These are phyloP conservation scores for Pythium vanterpoolii DNA, from an alignment of 352 stramenopile species.

Conservation along the genomic window DNA sequence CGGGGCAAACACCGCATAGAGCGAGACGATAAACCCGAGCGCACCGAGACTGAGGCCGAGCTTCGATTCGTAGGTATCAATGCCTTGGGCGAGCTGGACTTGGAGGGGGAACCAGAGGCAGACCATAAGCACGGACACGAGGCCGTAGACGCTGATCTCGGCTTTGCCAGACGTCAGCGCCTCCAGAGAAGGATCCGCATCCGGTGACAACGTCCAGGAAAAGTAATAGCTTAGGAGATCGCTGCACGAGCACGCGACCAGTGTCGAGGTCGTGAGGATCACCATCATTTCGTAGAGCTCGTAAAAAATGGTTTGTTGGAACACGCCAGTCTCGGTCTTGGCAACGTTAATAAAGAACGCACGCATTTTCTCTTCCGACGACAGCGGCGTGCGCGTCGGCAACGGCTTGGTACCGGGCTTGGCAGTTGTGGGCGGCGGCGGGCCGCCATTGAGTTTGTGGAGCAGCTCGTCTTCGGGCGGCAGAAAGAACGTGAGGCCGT, in stretches of 20 bases:
- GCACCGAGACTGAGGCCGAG: constrained; percentile 52
- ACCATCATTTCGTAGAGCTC: constrained; percentile 84
- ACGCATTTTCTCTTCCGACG: constrained; percentile 61
- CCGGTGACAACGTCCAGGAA: constrained; percentile 5
- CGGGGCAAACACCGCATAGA: constrained; percentile 61
- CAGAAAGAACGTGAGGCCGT: constrained; percentile 71
- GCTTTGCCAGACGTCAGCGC: constrained; percentile 16
- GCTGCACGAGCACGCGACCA: constrained; percentile 41
- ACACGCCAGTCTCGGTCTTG: constrained; percentile 59
- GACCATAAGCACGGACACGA: constrained; percentile 60
- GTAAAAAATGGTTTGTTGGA: constrained; percentile 76
- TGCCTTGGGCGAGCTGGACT: constrained; percentile 63
- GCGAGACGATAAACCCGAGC: constrained; percentile 51
- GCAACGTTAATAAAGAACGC: constrained; percentile 68
- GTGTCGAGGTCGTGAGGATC: constrained; percentile 55
- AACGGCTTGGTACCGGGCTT: constrained; percentile 17
- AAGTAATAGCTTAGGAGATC: constrained; percentile 37
- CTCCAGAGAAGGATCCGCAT: background rate
- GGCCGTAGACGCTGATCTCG: constrained; percentile 65
- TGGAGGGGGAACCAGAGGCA: constrained; percentile 74
- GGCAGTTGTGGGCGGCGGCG: background rate
- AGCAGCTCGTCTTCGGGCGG: constrained; percentile 72
- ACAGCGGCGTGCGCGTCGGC: constrained; percentile 36
- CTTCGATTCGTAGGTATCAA: constrained; percentile 54
- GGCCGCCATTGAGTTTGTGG: constrained; percentile 55